Percentiles rank a stretch among this genome's conserved stretches.
Evolutionary conservation across 208 protist species (phyloP).

Genomic region (Leptomonas seymouri): DNA sequence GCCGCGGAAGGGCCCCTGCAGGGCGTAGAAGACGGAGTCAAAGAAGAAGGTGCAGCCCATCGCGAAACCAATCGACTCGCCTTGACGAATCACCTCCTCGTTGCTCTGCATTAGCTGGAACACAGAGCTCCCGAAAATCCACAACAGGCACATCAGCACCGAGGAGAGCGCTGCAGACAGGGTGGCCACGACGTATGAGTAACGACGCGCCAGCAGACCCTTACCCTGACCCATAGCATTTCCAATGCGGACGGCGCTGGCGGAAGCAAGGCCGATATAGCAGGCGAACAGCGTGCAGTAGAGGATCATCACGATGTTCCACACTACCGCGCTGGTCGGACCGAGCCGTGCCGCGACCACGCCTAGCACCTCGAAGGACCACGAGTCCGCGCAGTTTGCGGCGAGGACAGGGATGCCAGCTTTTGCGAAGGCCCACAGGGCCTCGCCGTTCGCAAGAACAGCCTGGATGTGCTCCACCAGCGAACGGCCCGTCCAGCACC

Average conservation of each 20-base stretch:
- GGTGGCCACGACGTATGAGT: constrained; percentile 12
- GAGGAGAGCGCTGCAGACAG: background rate
- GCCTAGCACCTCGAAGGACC: constrained; percentile 38
- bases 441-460: constrained; percentile 14
- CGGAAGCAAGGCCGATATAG: constrained; percentile 24
- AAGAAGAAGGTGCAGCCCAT: constrained; percentile 25
- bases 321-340: constrained; percentile 22
- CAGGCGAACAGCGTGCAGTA: constrained; percentile 37
- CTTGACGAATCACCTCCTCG: constrained; percentile 21
- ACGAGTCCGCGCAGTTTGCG: constrained; percentile 40
- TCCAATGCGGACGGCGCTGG: constrained; percentile 32
- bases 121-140: background rate
- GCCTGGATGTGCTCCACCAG: constrained; percentile 17
- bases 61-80: constrained; percentile 7
- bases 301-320: constrained; percentile 32
- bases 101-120: constrained; percentile 31
- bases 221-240: constrained; percentile 35
- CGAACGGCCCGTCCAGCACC: constrained; percentile 23
- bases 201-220: constrained; percentile 27
- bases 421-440: constrained; percentile 23
- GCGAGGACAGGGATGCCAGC: constrained; percentile 30
- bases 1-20: constrained; percentile 39
- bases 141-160: background rate
- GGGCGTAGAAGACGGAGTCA: constrained; percentile 36
- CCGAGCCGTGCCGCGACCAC: constrained; percentile 31